Evolutionary conservation across 78 protist genomes (phyloP).

Genomic region (Polysphondylium violaceum): DNA sequence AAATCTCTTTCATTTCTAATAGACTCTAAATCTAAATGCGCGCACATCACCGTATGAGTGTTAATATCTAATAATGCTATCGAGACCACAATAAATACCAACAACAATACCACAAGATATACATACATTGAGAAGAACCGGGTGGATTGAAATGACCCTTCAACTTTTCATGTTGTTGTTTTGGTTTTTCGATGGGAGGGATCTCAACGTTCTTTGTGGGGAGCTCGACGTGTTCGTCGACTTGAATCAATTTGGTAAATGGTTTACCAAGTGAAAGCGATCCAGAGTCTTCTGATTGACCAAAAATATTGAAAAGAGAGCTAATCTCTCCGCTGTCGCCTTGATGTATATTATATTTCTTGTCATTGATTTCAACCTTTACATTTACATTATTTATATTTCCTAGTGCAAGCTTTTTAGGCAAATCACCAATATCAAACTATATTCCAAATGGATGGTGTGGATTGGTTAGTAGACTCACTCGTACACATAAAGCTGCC

Average conservation of each 20-base stretch:
- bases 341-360: slow-evolving; percentile 48
- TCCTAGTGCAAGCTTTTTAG: background rate
- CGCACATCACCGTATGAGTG: background rate
- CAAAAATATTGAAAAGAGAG: slow-evolving; percentile 43
- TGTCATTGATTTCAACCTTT: slow-evolving; percentile 1
- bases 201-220: slow-evolving; percentile 7
- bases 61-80: background rate
- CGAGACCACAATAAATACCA: background rate
- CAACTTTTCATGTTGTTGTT: slow-evolving; percentile 9
- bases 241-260: slow-evolving; percentile 35
- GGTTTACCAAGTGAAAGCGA: slow-evolving; percentile 43
- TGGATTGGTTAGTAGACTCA: background rate
- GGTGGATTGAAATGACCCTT: slow-evolving; percentile 53
- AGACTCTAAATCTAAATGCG: background rate
- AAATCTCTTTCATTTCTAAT: background rate
- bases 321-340: slow-evolving; percentile 23
- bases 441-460: background rate
- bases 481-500: background rate
- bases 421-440: slow-evolving; percentile 24
- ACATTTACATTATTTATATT: slow-evolving; percentile 5
- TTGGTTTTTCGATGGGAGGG: slow-evolving; percentile 18
- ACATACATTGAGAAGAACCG: slow-evolving; percentile 70
- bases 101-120: background rate
- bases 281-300: background rate
- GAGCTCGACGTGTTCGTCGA: slow-evolving; percentile 11